A percentile compares a stretch with the other conserved stretches of the same genome.
phyloP scores from a whole-genome alignment of 257 asterid species.

The Solanum chiquidenum region DNA sequence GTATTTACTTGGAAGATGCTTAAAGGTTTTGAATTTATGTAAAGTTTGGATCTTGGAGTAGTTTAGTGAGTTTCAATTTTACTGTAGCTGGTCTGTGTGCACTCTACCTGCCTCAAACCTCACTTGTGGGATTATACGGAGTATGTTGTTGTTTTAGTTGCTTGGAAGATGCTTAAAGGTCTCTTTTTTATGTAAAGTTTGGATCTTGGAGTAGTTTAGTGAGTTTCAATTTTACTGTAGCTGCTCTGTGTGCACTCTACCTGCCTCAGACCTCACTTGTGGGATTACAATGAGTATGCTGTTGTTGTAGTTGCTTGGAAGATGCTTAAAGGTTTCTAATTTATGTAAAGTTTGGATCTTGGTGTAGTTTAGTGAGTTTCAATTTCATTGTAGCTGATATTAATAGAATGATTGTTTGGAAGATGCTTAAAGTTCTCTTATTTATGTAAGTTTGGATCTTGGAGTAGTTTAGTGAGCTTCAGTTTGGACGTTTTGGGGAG shows the following conservation, averaged over 20 bases:
- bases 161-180: not conserved
- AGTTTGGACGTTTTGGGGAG: not conserved
- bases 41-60: not conserved
- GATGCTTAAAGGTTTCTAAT: not conserved
- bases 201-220: not conserved
- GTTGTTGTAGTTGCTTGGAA: not conserved
- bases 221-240: not conserved
- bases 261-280: not conserved
- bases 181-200: not conserved
- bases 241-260: not conserved
- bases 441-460: not conserved
- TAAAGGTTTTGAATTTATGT: not conserved
- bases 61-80: not conserved
- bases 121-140: not conserved
- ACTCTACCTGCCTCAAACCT: not conserved
- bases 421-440: not conserved
- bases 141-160: not conserved
- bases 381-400: not conserved
- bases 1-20: not conserved
- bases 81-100: not conserved
- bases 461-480: not conserved
- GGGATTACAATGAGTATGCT: not conserved
- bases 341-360: not conserved
- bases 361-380: not conserved
- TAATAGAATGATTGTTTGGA: not conserved